These are phyloP conservation scores for Senna tora DNA, from an alignment of 306 rosid species.

Conservation along the genomic window DNA sequence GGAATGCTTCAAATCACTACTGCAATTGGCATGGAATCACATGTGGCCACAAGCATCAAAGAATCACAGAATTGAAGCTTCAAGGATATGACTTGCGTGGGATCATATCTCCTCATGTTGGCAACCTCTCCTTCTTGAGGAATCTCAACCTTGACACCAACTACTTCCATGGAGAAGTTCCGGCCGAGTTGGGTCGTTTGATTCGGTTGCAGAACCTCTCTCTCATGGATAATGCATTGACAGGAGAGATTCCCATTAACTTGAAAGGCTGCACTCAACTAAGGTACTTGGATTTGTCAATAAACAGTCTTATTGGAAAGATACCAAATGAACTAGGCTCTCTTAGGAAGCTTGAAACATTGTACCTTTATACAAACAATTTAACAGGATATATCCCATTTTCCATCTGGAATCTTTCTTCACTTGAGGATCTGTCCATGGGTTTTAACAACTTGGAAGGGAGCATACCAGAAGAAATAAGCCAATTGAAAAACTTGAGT, in stretches of 20 bases:
- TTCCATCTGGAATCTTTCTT: background rate
- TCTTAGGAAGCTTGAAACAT: background rate
- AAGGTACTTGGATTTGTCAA: background rate
- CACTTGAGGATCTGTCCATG: background rate
- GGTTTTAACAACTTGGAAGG: background rate
- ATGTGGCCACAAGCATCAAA: background rate
- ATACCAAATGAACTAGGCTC: background rate
- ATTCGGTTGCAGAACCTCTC: background rate
- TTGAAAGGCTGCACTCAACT: background rate
- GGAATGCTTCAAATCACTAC: background rate
- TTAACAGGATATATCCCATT: background rate
- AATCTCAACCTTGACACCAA: background rate
- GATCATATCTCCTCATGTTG: background rate
- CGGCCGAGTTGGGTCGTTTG: background rate
- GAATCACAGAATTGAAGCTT: background rate
- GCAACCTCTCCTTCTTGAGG: slow-evolving; percentile 1
- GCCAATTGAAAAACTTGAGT: background rate
- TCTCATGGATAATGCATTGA: background rate
- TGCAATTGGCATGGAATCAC: slow-evolving; percentile 1
- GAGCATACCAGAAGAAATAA: background rate
- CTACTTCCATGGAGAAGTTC: background rate
- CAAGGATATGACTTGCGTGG: background rate
- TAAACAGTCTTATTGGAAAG: background rate
- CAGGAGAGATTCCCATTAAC: background rate
- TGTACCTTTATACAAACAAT: background rate